Evolutionary conservation across 345 rosid genomes (phyloP).

Genomic region (Microthlaspi erraticum): DNA sequence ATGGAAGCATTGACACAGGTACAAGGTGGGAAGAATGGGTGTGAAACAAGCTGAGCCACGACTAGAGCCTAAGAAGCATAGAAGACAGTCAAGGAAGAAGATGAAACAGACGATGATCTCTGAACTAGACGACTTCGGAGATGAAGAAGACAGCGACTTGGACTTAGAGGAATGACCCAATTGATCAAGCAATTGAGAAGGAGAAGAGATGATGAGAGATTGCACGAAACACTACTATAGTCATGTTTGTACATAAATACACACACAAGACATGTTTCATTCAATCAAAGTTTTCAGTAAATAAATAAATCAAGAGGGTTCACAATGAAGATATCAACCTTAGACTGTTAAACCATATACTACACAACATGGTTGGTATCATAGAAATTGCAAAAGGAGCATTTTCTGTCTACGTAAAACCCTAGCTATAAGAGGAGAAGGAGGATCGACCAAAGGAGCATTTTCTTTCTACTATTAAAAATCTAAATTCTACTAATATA

Average conservation of each 20-base stretch:
- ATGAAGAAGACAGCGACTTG: conserved; percentile 49
- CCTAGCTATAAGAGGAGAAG: too few species aligned
- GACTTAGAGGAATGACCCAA: conserved; percentile 72
- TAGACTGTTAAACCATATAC: too few species aligned
- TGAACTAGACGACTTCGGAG: conserved; percentile 64
- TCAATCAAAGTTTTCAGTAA: too few species aligned
- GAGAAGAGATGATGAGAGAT: conserved; percentile 41
- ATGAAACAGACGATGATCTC: conserved; percentile 68
- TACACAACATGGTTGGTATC: too few species aligned
- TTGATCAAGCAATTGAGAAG: conserved; percentile 56
- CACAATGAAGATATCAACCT: too few species aligned
- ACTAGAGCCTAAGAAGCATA: conserved; percentile 77
- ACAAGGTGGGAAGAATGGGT: conserved; percentile 80
- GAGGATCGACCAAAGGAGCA: too few species aligned
- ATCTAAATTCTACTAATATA: too few species aligned
- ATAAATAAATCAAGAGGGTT: too few species aligned
- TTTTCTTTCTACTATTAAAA: too few species aligned
- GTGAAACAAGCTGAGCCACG: conserved; percentile 84
- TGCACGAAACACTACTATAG: neutral
- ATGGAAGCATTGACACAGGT: conserved; percentile 50
- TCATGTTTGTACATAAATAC: neutral
- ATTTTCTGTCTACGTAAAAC: too few species aligned
- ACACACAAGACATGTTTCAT: too few species aligned
- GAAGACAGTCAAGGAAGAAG: conserved; percentile 79
- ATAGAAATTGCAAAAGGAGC: too few species aligned